Conservation (phyloP, 1,139 yeast genomes). For the Blastobotrys petasosporus region DNA sequence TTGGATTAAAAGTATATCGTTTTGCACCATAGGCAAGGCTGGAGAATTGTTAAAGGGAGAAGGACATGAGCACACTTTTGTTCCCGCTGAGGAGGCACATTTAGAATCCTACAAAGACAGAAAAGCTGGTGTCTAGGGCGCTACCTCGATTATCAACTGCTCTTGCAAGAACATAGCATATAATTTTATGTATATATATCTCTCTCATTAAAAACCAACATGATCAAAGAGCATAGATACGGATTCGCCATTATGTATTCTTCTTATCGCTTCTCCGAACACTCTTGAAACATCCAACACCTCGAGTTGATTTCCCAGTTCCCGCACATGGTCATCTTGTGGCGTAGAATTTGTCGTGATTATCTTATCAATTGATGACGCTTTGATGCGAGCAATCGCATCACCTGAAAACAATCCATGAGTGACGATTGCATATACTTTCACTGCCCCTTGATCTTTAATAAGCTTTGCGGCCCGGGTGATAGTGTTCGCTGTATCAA, state of each 20-base stretch:
- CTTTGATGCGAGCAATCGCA: slow-evolving; percentile 66
- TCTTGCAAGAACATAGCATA: too few relatives aligned
- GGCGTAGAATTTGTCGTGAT: slow-evolving; percentile 94
- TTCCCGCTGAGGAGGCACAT: slow-evolving; percentile 45
- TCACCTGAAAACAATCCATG: slow-evolving; percentile 94
- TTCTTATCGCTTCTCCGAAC: slow-evolving; percentile 88
- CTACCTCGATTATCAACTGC: too few relatives aligned
- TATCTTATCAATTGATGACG: slow-evolving; percentile 71
- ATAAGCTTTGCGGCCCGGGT: slow-evolving; percentile 86
- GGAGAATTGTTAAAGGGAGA: slow-evolving; percentile 42
- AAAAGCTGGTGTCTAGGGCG: not conserved
- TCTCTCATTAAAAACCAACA: slow-evolving; percentile 24
- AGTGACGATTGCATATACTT: slow-evolving; percentile 82
- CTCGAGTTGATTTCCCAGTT: slow-evolving; percentile 59
- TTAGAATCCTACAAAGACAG: slow-evolving; percentile 37
- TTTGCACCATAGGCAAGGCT: slow-evolving; percentile 38
- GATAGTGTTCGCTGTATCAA: slow-evolving; percentile 89
- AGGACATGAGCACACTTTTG: slow-evolving; percentile 54
- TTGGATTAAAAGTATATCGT: slow-evolving; percentile 61
- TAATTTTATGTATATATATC: too few relatives aligned
- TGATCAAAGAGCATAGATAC: slow-evolving; percentile 91
- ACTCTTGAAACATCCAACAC: slow-evolving; percentile 83
- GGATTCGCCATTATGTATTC: slow-evolving; percentile 95
- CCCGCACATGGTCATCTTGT: slow-evolving; percentile 50
- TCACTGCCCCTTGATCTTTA: slow-evolving; percentile 86